A percentile compares a stretch with the other conserved stretches of the same genome.
Conservation (phyloP, 2,329 filamentous ascomycete species). For the Lachnellula subtilissima region DNA sequence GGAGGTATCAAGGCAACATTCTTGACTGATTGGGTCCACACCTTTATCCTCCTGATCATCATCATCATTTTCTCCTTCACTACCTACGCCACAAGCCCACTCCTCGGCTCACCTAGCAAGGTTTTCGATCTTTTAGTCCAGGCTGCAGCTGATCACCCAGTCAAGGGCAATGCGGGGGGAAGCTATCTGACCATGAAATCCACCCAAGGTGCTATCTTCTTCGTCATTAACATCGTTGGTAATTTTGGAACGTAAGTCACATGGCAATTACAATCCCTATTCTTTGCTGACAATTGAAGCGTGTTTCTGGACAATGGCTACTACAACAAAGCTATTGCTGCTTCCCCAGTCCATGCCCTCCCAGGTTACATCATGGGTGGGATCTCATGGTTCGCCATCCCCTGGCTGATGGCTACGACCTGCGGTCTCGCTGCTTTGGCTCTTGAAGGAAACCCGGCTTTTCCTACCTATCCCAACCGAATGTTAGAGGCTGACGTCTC, state of each 20-base stretch:
- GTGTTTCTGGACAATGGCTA: constrained; percentile 86
- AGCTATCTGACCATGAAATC: constrained; percentile 86
- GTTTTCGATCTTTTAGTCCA: constrained; percentile 75
- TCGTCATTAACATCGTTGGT: constrained; percentile 83
- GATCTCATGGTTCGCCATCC: constrained; percentile 87
- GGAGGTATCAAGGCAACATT: constrained; percentile 85
- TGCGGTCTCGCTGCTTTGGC: constrained; percentile 80
- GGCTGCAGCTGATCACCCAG: constrained; percentile 65
- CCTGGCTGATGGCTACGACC: constrained; percentile 83
- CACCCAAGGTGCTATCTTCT: constrained; percentile 78
- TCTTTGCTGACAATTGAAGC: constrained; percentile 40
- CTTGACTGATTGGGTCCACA: constrained; percentile 67
- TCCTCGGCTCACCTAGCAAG: constrained; percentile 67
- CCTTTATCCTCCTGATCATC: constrained; percentile 77
- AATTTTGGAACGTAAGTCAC: constrained; percentile 58
- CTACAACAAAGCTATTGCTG: constrained; percentile 91
- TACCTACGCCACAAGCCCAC: constrained; percentile 68
- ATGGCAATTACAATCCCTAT: background rate
- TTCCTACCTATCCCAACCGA: constrained; percentile 68
- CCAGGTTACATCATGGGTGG: constrained; percentile 81
- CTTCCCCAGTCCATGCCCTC: constrained; percentile 76
- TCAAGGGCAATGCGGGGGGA: constrained; percentile 73
- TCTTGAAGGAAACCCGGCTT: constrained; percentile 66
- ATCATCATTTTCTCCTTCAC: constrained; percentile 82
- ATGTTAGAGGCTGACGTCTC: constrained; percentile 71